Conservation (phyloP, 2,329 filamentous ascomycete genomes). For the Aspergillus sclerotialis region DNA sequence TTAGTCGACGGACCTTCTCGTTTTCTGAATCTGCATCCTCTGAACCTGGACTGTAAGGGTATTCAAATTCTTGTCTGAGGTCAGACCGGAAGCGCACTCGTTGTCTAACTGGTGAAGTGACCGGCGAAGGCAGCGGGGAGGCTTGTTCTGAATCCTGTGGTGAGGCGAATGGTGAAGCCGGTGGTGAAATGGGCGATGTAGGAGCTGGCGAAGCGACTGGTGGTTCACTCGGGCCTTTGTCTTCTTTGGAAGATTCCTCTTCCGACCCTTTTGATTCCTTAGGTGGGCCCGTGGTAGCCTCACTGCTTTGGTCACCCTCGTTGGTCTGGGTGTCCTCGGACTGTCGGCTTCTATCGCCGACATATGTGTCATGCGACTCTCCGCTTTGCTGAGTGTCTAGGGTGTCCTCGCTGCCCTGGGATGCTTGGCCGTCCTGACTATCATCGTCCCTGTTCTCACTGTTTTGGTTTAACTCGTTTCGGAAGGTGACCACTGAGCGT, state of each 20-base stretch:
- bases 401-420: neutral
- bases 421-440: neutral
- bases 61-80: neutral
- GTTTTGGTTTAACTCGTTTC: neutral
- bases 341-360: too few relatives aligned
- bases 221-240: too few relatives aligned
- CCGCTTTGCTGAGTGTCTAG: too few relatives aligned
- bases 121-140: neutral
- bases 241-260: too few relatives aligned
- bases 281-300: too few relatives aligned
- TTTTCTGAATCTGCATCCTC: neutral
- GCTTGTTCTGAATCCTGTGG: neutral
- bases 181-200: too few relatives aligned
- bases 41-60: neutral
- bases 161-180: neutral
- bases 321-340: too few relatives aligned
- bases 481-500: constrained; percentile 1
- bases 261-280: too few relatives aligned
- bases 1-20: neutral
- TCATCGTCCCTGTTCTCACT: too few relatives aligned
- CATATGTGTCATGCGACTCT: too few relatives aligned
- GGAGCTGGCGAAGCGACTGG: too few relatives aligned
- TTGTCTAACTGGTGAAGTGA: neutral
- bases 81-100: neutral
- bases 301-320: too few relatives aligned